These are phyloP conservation scores for Didymella glomerata DNA, from an alignment of 2,329 filamentous ascomycete genomes.

Conservation along the genomic window DNA sequence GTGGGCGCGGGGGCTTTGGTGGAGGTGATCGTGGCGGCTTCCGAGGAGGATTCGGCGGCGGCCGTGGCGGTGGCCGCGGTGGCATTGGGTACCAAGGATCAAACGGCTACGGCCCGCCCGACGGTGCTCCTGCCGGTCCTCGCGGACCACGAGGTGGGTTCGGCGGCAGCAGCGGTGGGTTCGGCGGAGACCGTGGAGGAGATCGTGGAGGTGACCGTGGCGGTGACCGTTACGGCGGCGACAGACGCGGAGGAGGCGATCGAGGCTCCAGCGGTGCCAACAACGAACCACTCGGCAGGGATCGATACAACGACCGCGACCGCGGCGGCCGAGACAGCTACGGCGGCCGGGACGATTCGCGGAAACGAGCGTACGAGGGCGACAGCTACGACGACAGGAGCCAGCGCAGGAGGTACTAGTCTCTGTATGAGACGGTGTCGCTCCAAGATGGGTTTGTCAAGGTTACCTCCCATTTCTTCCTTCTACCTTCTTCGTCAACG, in stretches of 20 bases:
- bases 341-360: conserved; percentile 49
- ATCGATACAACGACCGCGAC: conserved; percentile 55
- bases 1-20: conserved; percentile 57
- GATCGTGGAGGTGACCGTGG: conserved; percentile 45
- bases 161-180: conserved; percentile 50
- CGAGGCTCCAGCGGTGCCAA: conserved; percentile 74
- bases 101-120: conserved; percentile 55
- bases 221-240: conserved; percentile 39
- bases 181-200: conserved; percentile 50
- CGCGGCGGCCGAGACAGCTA: conserved; percentile 48
- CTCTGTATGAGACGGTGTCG: conserved; percentile 14
- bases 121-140: conserved; percentile 60
- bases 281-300: conserved; percentile 78
- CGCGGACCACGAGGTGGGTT: conserved; percentile 51
- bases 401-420: conserved; percentile 67
- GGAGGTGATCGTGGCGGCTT: conserved; percentile 55
- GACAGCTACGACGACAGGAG: conserved; percentile 79
- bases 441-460: conserved; percentile 49
- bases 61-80: conserved; percentile 51
- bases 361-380: conserved; percentile 73
- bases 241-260: conserved; percentile 37
- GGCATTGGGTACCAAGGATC: conserved; percentile 55
- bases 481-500: conserved; percentile 43
- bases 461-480: conserved; percentile 47
- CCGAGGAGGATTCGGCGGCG: conserved; percentile 57